Percentiles rank a stretch among this genome's conserved stretches.
Conservation (phyloP, 1,284 basidiomycete species). For the Ustilago curta region DNA sequence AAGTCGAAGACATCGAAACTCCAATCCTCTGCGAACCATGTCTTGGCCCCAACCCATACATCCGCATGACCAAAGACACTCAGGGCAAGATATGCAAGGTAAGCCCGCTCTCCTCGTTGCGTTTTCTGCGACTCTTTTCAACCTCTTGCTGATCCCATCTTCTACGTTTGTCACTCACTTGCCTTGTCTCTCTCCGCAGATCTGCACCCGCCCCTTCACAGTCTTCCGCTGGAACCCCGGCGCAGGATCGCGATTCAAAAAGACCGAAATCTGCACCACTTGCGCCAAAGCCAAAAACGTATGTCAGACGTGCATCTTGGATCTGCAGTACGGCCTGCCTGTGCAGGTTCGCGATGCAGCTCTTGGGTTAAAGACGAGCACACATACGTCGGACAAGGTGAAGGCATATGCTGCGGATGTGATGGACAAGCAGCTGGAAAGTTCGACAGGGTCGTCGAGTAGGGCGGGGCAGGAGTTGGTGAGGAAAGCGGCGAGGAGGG, state of each 20-base stretch:
- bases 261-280: conserved; percentile 97
- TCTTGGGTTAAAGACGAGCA: conserved; percentile 84
- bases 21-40: conserved; percentile 77
- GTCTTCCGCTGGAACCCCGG: conserved; percentile 99
- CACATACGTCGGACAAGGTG: conserved; percentile 95
- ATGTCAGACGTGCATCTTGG: conserved; percentile 96
- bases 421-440: conserved; percentile 79
- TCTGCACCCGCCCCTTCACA: conserved; percentile 90
- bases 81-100: conserved; percentile 84
- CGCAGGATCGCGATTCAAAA: conserved; percentile 89
- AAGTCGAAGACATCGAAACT: conserved; percentile 82
- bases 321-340: conserved; percentile 91
- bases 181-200: conserved; percentile 60
- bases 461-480: conserved; percentile 87
- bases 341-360: conserved; percentile 98
- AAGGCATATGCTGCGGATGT: conserved; percentile 82
- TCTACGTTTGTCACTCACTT: neutral
- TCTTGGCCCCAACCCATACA: conserved; percentile 70
- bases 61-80: conserved; percentile 86
- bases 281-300: conserved; percentile 99
- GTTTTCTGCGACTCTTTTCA: too few species aligned
- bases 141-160: too few species aligned
- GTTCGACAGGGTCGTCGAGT: conserved; percentile 60
- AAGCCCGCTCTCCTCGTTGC: neutral
- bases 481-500: conserved; percentile 89